phyloP scores from a whole-genome alignment of 2,329 filamentous ascomycete species.

The Talaromyces marneffei region DNA sequence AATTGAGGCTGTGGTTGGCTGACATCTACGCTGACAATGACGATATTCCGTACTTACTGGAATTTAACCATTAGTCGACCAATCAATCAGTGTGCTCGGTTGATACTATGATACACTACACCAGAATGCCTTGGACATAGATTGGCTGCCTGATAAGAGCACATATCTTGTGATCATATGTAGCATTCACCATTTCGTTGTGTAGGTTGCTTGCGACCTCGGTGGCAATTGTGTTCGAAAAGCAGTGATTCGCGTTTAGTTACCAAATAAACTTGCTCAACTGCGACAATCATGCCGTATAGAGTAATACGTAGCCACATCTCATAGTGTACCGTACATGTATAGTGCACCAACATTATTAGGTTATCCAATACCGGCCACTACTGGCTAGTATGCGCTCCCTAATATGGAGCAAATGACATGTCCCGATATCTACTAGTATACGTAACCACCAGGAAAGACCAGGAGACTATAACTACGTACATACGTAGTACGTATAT shows the following conservation, averaged over 20 bases:
- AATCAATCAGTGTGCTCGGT: background rate
- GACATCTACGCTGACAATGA: background rate
- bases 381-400: background rate
- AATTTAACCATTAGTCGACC: background rate
- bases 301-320: background rate
- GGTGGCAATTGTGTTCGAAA: background rate
- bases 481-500: no score
- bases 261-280: background rate
- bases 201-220: background rate
- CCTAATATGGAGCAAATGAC: background rate
- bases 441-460: no score
- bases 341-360: background rate
- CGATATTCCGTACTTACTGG: background rate
- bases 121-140: background rate
- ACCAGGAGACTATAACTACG: background rate
- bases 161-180: background rate
- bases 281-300: background rate
- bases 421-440: background rate
- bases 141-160: background rate
- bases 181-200: background rate
- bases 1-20: background rate
- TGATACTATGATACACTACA: background rate
- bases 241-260: background rate
- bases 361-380: background rate
- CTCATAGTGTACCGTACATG: no score